These are phyloP conservation scores for Neurospora terricola DNA, from an alignment of 495 filamentous ascomycete genomes.

Conservation along the genomic window DNA sequence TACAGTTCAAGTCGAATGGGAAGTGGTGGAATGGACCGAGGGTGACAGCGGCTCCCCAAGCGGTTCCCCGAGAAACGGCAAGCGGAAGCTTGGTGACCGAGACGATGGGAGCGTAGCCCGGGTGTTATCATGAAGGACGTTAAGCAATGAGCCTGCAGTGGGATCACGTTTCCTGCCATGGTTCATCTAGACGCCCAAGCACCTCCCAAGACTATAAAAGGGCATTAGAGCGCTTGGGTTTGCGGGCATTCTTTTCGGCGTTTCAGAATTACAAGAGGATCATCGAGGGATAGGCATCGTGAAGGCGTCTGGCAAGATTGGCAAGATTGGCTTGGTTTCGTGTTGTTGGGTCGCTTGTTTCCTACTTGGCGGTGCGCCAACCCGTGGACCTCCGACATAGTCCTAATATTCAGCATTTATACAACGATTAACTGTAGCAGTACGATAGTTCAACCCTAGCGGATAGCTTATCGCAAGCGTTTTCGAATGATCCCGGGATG, in stretches of 20 bases:
- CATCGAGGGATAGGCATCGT: background rate
- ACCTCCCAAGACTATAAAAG: background rate
- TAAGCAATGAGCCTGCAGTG: constrained; percentile 1
- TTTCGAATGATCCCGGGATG: background rate
- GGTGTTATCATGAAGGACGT: constrained; percentile 9
- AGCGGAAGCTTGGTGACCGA: constrained; percentile 43
- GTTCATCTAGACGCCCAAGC: background rate
- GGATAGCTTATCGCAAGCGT: background rate
- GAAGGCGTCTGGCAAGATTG: background rate
- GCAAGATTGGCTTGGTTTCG: background rate
- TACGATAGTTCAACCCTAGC: background rate
- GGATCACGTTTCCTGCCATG: background rate
- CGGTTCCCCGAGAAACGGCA: constrained; percentile 23
- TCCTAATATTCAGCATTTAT: background rate
- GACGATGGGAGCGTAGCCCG: constrained; percentile 15
- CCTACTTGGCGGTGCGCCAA: background rate
- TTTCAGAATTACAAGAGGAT: background rate
- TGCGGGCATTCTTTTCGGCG: background rate
- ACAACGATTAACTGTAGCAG: background rate
- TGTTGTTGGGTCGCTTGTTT: background rate
- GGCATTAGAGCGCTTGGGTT: background rate
- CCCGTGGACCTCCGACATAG: background rate
- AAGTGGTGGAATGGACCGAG: constrained; percentile 67
- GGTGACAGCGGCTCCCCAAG: constrained; percentile 43
- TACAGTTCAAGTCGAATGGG: constrained; percentile 63